A percentile compares a stretch with the other conserved stretches of the same genome.
These are phyloP conservation scores for Tulasnella sp. DNA, from an alignment of 768 basidiomycete species.

Conservation along the genomic window DNA sequence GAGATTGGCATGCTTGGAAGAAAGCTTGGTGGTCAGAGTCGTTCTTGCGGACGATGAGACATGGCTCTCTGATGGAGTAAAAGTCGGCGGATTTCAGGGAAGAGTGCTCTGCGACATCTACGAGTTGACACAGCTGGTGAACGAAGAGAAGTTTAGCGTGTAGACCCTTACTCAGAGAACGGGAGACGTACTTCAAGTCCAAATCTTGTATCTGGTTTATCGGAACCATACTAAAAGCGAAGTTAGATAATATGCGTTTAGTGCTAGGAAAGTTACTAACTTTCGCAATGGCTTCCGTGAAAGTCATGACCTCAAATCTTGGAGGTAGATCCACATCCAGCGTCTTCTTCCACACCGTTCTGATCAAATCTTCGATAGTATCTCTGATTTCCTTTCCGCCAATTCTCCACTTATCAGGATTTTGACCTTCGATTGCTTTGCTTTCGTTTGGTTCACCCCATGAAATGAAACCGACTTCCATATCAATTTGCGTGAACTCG, in stretches of 20 bases:
- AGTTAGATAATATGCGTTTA: background rate
- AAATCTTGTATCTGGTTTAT: constrained; percentile 89
- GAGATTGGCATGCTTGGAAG: too few relatives aligned
- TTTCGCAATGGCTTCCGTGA: constrained; percentile 77
- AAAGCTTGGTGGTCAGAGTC: too few relatives aligned
- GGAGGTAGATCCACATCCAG: constrained; percentile 48
- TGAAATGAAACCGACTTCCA: constrained; percentile 91
- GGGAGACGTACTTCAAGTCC: constrained; percentile 56
- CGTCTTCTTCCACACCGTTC: constrained; percentile 59
- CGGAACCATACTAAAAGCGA: constrained; percentile 63
- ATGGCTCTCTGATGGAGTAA: too few relatives aligned
- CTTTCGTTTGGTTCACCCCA: constrained; percentile 38
- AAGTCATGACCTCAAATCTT: constrained; percentile 72
- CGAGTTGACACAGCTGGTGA: too few relatives aligned
- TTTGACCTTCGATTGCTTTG: constrained; percentile 12
- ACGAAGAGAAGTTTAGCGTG: too few relatives aligned
- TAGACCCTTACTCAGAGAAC: too few relatives aligned
- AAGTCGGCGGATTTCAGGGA: too few relatives aligned
- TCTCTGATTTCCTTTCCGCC: constrained; percentile 73
- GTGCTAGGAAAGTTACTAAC: constrained; percentile 29
- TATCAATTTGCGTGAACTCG: constrained; percentile 92
- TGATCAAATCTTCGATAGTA: constrained; percentile 62
- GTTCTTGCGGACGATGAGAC: too few relatives aligned
- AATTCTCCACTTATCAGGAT: constrained; percentile 54
- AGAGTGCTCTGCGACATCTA: too few relatives aligned